phyloP scores from a whole-genome alignment of 805 yeast species.

The Ogataea neopini region DNA sequence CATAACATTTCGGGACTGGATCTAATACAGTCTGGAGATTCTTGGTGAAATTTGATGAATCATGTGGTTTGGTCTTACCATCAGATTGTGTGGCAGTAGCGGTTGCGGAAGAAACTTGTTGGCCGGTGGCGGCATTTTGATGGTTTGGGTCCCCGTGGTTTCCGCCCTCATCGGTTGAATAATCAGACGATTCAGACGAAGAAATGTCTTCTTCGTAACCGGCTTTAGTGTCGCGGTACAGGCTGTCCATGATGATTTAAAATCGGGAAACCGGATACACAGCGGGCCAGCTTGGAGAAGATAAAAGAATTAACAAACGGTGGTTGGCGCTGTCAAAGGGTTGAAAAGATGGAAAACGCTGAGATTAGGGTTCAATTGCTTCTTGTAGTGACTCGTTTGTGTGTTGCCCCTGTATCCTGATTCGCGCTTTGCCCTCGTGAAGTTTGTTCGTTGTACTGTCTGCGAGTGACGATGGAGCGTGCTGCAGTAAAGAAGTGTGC shows the following conservation, averaged over 20 bases:
- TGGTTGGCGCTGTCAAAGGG: background rate
- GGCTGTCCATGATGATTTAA: constrained; percentile 11
- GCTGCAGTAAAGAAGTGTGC: too few species aligned
- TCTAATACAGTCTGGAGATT: constrained; percentile 27
- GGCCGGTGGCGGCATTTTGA: background rate
- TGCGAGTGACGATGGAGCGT: background rate
- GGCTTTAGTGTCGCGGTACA: constrained; percentile 9
- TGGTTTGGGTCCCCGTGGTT: background rate
- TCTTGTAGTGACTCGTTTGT: background rate
- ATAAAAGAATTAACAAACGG: background rate
- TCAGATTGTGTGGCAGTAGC: background rate
- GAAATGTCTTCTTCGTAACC: constrained; percentile 27
- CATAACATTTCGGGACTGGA: constrained; percentile 35
- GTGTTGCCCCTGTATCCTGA: constrained; percentile 1
- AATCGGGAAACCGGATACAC: background rate
- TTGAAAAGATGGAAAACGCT: background rate
- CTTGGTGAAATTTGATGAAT: constrained; percentile 23
- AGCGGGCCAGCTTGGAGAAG: background rate
- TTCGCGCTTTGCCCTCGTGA: too few species aligned
- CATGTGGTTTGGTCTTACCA: constrained; percentile 8
- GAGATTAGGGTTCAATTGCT: background rate
- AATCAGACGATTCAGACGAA: constrained; percentile 26
- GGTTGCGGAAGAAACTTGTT: background rate
- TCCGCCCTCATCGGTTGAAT: constrained; percentile 22
- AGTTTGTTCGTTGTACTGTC: too few species aligned